Evolutionary conservation across 116 monocot species (phyloP).

Genomic region (Posidonia oceanica): DNA sequence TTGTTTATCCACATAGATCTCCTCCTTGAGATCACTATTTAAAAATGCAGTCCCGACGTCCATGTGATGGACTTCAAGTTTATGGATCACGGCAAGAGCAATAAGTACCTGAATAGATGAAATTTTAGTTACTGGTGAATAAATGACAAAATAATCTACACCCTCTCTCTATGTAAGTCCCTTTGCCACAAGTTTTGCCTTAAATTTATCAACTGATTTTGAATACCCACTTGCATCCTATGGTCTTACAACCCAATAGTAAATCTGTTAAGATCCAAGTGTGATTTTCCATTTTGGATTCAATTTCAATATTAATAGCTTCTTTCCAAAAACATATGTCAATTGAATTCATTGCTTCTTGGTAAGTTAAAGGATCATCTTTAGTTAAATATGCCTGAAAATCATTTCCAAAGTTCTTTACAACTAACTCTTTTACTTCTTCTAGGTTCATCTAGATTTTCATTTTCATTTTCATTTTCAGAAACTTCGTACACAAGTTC

Average conservation of each 20-base stretch:
- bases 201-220: not conserved
- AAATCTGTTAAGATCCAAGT: not conserved
- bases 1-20: constrained; percentile 8
- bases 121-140: constrained; percentile 6
- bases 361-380: constrained; percentile 6
- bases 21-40: constrained; percentile 9
- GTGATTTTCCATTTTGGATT: not conserved
- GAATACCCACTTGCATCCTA: constrained; percentile 6
- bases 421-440: not conserved
- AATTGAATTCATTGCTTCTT: constrained; percentile 1
- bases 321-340: constrained; percentile 4
- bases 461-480: not conserved
- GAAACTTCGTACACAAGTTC: not conserved
- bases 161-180: not conserved
- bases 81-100: not conserved
- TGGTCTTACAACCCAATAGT: not conserved
- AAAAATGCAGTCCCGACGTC: constrained; percentile 8
- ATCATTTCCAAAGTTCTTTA: constrained; percentile 2
- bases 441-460: not conserved
- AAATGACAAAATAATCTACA: constrained; percentile 1
- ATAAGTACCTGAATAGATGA: not conserved
- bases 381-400: constrained; percentile 1
- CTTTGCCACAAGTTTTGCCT: constrained; percentile 3
- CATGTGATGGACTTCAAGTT: constrained; percentile 10
- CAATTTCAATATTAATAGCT: constrained; percentile 10